Evolutionary conservation across 129 eudicot genomes (phyloP), one percentile per base, ranked within the genome.

Genomic region (Mikania micrantha): DNA sequence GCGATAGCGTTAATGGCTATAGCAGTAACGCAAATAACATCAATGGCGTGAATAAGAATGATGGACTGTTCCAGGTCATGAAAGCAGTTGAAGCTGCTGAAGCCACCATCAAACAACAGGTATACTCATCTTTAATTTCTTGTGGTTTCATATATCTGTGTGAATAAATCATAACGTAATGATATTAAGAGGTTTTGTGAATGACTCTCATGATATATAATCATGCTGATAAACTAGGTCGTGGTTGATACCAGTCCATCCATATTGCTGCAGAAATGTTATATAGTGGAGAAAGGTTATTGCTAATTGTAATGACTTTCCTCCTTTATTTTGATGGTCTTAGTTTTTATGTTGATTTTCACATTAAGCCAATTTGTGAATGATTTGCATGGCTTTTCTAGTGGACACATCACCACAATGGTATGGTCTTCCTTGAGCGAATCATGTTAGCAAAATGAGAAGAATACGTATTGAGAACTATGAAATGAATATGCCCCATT

Each of bases 81-180:
- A 90, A 87, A 79, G 97, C 91, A 16, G 88, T 90, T 10, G 95
- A 86, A 78, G 97, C 88, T 73, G 97, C 97, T 36, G 97, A 90
- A 69, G 85, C 89, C 38, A 86, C 91, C 24, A 86, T 90, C 38
- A 85, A 80, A 49, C 95, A 90, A 67, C 97, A 90, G 89, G 95
- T 85, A n/a, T 60, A 17, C 39, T 45, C 0, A 15, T 22, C 11
- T 7, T 15, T 15, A 19, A 7, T 48, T 9, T 17, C 29, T 34
- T 5, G 15, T 45, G 48, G 64, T 47, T 44, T 7, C 10, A 9
- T 44, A 16, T 66, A 66, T 60, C 40, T 59, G 4, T 40, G 3
- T n/a, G n/a, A n/a, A 34, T 19, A n/a, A 5, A 12, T 64, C 5
- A 4, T 31, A 28, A 57, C 4, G 17, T 58, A 28, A 29, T 58